Percentiles rank a stretch among this genome's conserved stretches.
phyloP scores from a whole-genome alignment of 2,329 filamentous ascomycete genomes.

The Aspergillus piperis region DNA sequence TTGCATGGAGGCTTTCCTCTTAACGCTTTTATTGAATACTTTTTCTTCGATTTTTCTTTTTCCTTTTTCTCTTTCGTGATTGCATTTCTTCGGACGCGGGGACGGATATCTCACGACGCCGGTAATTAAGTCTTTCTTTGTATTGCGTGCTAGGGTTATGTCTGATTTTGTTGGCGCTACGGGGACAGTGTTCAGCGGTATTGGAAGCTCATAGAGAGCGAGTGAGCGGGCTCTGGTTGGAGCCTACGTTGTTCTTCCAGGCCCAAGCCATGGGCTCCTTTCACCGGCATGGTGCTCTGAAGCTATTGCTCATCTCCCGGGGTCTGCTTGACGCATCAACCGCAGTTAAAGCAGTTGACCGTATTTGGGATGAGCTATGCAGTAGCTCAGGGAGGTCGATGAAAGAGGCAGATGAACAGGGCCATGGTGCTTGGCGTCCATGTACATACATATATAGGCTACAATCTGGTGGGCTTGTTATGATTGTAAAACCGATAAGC shows the following conservation, averaged over 20 bases:
- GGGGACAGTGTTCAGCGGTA: slow-evolving; percentile 37
- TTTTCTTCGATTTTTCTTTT: slow-evolving; percentile 16
- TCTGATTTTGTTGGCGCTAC: slow-evolving; percentile 37
- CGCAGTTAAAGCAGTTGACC: slow-evolving; percentile 3
- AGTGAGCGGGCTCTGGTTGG: slow-evolving; percentile 22
- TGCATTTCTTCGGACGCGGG: slow-evolving; percentile 22
- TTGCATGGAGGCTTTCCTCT: slow-evolving; percentile 15
- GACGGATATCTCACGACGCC: slow-evolving; percentile 36
- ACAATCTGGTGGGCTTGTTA: slow-evolving; percentile 17
- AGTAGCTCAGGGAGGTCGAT: neutral
- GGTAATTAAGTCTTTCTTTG: slow-evolving; percentile 36
- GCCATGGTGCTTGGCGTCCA: slow-evolving; percentile 14
- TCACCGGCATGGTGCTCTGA: neutral
- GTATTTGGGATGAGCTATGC: neutral
- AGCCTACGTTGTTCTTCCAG: slow-evolving; percentile 14
- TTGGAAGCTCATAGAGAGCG: slow-evolving; percentile 29
- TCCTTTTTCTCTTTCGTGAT: slow-evolving; percentile 19
- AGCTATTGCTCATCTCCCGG: neutral
- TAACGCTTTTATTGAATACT: slow-evolving; percentile 20
- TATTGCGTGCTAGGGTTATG: slow-evolving; percentile 33
- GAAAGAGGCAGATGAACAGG: neutral
- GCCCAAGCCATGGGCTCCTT: neutral
- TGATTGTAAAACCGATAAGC: neutral
- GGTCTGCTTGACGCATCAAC: neutral
- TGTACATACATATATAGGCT: slow-evolving; percentile 24